A percentile compares a stretch with the other conserved stretches of the same genome.
These are phyloP conservation scores for Fusarium fracticaudum DNA, from an alignment of 2,329 filamentous ascomycete genomes.

Conservation along the genomic window DNA sequence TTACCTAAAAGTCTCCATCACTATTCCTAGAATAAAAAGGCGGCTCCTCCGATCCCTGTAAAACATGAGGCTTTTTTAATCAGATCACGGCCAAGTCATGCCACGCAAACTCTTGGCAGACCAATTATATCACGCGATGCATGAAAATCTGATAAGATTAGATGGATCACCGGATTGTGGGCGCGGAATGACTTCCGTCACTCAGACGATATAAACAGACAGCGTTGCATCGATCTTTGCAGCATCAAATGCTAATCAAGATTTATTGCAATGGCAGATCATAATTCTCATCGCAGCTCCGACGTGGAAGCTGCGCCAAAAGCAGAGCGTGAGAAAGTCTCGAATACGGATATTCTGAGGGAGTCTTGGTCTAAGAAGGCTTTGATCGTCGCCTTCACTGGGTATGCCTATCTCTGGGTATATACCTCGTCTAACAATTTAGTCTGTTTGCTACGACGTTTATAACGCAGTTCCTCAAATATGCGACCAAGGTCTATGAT, in stretches of 20 bases:
- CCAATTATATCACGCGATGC: background rate
- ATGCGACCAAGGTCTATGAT: constrained; percentile 46
- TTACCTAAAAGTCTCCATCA: accelerated
- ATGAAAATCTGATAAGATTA: constrained; percentile 39
- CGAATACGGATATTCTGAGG: constrained; percentile 35
- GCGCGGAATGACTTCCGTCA: constrained; percentile 24
- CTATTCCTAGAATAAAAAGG: background rate
- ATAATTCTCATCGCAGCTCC: constrained; percentile 17
- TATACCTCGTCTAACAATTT: accelerated
- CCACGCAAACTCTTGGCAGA: background rate
- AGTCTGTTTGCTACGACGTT: constrained; percentile 47
- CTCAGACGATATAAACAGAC: background rate
- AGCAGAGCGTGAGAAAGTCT: background rate
- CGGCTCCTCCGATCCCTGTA: background rate
- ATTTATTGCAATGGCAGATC: constrained; percentile 2
- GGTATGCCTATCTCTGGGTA: background rate
- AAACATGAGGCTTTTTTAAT: background rate
- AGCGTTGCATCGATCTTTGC: background rate
- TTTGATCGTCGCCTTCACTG: constrained; percentile 38
- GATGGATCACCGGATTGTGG: constrained; percentile 32
- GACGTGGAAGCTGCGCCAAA: constrained; percentile 24
- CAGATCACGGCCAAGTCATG: background rate
- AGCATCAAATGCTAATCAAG: too few species aligned
- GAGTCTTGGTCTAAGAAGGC: constrained; percentile 40
- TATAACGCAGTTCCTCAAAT: constrained; percentile 45